Percentiles rank a stretch among this genome's conserved stretches.
These are phyloP conservation scores for Aspergillus sp. DNA, from an alignment of 2,329 filamentous ascomycete species.

Conservation along the genomic window DNA sequence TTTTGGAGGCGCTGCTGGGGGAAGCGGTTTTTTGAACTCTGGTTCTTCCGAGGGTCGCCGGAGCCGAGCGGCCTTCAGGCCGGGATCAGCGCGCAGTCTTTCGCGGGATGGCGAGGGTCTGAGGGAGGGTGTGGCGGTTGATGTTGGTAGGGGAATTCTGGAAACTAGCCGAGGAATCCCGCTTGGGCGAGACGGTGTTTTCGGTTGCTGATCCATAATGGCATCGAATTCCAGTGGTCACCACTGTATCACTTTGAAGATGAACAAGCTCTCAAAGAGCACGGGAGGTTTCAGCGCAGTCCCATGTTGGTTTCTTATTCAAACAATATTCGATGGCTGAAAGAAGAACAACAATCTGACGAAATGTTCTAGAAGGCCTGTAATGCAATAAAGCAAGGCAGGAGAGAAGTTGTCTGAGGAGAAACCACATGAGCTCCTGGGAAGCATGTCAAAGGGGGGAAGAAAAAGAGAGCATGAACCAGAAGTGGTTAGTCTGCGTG, in stretches of 20 bases:
- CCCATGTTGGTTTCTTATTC: conserved; percentile 2
- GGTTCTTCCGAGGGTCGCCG: conserved; percentile 41
- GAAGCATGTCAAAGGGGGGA: neutral
- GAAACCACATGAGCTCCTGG: neutral
- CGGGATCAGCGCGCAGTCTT: conserved; percentile 43
- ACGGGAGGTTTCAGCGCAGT: neutral
- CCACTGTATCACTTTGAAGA: neutral
- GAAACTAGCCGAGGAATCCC: conserved; percentile 53
- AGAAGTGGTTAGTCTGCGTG: conserved; percentile 7
- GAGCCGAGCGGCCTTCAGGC: conserved; percentile 37
- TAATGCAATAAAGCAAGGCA: neutral
- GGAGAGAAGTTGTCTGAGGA: neutral
- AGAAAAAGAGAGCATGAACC: neutral
- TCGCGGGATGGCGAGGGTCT: conserved; percentile 51
- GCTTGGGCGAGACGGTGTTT: conserved; percentile 31
- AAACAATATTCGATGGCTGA: neutral
- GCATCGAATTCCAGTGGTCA: neutral
- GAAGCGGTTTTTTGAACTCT: conserved; percentile 35
- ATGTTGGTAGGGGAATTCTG: conserved; percentile 52
- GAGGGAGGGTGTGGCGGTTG: conserved; percentile 41
- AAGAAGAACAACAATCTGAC: neutral
- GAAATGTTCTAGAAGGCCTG: neutral
- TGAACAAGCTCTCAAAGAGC: neutral
- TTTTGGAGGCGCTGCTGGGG: conserved; percentile 25
- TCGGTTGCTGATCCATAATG: conserved; percentile 37